Evolutionary conservation across 1,284 basidiomycete genomes (phyloP).

Genomic region (Fomitiporia mediterranea): DNA sequence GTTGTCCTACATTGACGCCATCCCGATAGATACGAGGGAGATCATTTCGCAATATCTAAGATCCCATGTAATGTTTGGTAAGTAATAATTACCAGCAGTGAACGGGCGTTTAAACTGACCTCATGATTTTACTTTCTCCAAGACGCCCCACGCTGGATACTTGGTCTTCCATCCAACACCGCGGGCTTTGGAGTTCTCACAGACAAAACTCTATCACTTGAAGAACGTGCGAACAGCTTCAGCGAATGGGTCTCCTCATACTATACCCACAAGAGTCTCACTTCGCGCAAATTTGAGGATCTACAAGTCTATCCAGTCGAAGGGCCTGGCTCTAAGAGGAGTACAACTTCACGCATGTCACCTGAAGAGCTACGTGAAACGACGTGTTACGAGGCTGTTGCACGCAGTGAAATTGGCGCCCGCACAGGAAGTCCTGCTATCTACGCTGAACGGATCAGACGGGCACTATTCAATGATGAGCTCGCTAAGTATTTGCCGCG

Average conservation of each 20-base stretch:
- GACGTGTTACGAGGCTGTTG: conserved; percentile 8
- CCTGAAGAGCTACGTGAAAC: conserved; percentile 17
- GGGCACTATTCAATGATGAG: conserved; percentile 17
- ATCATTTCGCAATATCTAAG: conserved; percentile 20
- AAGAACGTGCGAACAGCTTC: conserved; percentile 15
- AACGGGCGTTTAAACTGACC: neutral
- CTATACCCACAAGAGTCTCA: conserved; percentile 19
- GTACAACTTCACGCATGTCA: conserved; percentile 15
- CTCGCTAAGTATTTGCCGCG: conserved; percentile 14
- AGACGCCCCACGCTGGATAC: conserved; percentile 20
- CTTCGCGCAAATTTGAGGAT: conserved; percentile 10
- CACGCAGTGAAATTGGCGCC: conserved; percentile 11
- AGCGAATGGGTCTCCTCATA: conserved; percentile 22
- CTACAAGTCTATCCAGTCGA: conserved; percentile 5
- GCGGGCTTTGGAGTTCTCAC: conserved; percentile 1
- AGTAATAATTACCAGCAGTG: neutral
- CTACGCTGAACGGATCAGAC: conserved; percentile 14
- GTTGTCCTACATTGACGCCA: conserved; percentile 13
- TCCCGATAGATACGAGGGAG: conserved; percentile 9
- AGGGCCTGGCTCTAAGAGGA: neutral
- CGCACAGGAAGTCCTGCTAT: neutral
- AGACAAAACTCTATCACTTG: conserved; percentile 6
- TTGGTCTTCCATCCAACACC: conserved; percentile 10
- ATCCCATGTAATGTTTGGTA: conserved; percentile 21
- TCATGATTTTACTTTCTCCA: neutral